phyloP scores from a whole-genome alignment of 257 asterid genomes.

The Sherardia arvensis region DNA sequence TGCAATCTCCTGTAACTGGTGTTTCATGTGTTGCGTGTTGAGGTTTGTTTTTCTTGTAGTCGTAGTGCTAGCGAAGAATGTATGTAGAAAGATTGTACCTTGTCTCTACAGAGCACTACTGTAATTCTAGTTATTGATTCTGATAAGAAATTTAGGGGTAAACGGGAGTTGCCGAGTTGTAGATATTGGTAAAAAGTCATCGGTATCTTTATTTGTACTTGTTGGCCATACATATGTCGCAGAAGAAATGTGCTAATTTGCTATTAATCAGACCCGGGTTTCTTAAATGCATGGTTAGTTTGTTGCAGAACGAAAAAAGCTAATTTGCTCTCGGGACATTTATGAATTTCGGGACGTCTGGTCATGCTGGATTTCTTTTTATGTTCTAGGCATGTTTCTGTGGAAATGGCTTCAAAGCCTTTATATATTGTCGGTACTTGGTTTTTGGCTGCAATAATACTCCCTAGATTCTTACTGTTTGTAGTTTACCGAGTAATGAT shows the following conservation, averaged over 20 bases:
- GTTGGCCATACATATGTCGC: neutral
- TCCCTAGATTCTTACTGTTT: neutral
- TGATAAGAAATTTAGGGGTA: neutral
- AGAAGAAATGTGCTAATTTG: neutral
- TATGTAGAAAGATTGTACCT: neutral
- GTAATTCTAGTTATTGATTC: neutral
- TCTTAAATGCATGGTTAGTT: too few species aligned
- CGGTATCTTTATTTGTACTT: neutral
- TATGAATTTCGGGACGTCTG: neutral
- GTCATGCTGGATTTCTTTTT: neutral
- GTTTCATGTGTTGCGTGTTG: neutral
- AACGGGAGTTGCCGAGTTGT: neutral
- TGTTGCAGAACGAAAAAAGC: too few species aligned
- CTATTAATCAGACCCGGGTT: too few species aligned
- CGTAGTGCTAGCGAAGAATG: too few species aligned
- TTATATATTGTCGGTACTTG: neutral
- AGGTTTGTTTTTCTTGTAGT: too few species aligned
- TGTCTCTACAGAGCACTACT: neutral
- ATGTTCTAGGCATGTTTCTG: neutral
- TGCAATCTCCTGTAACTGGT: neutral
- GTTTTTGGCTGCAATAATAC: neutral
- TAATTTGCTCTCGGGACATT: neutral
- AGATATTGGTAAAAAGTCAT: too few species aligned
- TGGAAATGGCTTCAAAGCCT: neutral
- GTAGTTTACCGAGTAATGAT: neutral